A percentile compares a stretch with the other conserved stretches of the same genome.
phyloP scores from a whole-genome alignment of 495 filamentous ascomycete species.

The Penicillium atrosanguineum region DNA sequence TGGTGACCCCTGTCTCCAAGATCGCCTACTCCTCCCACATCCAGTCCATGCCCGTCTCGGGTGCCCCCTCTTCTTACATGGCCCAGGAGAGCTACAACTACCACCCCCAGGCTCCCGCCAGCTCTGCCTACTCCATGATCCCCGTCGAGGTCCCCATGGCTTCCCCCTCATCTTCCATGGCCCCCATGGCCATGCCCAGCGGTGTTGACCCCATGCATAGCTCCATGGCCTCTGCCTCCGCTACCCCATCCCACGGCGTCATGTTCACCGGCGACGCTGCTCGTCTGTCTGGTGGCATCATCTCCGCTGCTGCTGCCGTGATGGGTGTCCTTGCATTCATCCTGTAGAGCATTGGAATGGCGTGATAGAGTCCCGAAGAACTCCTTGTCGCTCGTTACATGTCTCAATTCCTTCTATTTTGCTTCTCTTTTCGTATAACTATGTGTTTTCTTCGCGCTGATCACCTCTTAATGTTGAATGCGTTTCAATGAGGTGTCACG shows the following conservation, averaged over 20 bases:
- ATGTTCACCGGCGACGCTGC: slow-evolving; percentile 30
- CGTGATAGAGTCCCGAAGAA: background rate
- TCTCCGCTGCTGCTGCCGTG: slow-evolving; percentile 27
- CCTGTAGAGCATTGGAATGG: slow-evolving; percentile 19
- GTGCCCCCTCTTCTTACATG: slow-evolving; percentile 5
- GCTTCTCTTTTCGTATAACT: slow-evolving; percentile 6
- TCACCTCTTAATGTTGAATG: slow-evolving; percentile 16
- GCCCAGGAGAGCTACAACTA: slow-evolving; percentile 9
- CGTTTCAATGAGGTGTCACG: slow-evolving; percentile 6
- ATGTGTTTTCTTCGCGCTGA: slow-evolving; percentile 8
- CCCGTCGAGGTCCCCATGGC: slow-evolving; percentile 32
- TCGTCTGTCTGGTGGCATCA: slow-evolving; percentile 27
- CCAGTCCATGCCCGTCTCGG: background rate
- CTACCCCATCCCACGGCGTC: slow-evolving; percentile 14
- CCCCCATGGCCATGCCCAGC: slow-evolving; percentile 14
- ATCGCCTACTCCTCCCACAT: slow-evolving; percentile 4
- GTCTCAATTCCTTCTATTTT: background rate
- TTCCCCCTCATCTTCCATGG: slow-evolving; percentile 14
- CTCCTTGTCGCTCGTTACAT: slow-evolving; percentile 6
- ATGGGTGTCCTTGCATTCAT: slow-evolving; percentile 34
- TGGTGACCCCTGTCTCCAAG: slow-evolving; percentile 1
- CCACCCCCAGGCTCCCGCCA: slow-evolving; percentile 10
- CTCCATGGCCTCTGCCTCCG: slow-evolving; percentile 3
- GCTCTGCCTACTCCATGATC: slow-evolving; percentile 26
- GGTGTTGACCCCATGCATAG: slow-evolving; percentile 15